phyloP scores from a whole-genome alignment of 345 rosid genomes.

The Camelina hispida region DNA sequence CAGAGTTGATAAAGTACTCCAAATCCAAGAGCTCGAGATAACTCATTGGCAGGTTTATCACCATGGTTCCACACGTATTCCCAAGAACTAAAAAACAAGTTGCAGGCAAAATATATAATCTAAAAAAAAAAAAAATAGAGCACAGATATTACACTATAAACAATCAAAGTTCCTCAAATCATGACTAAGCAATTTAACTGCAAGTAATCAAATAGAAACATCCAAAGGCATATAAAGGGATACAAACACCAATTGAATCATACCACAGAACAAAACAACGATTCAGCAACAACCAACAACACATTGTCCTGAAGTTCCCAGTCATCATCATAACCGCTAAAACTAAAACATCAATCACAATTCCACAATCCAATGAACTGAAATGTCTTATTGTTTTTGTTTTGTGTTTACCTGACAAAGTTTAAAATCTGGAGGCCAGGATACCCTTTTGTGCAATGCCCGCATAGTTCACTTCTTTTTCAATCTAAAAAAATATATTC shows the following conservation, averaged over 20 bases:
- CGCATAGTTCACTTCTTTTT: slow-evolving; percentile 58
- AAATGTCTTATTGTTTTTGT: neutral
- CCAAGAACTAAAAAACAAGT: neutral
- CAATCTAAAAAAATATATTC: slow-evolving; percentile 4
- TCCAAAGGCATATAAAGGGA: neutral
- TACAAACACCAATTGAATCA: slow-evolving; percentile 1
- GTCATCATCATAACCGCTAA: neutral
- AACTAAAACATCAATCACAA: neutral
- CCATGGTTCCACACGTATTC: slow-evolving; percentile 16
- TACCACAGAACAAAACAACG: neutral
- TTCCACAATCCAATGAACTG: slow-evolving; percentile 16
- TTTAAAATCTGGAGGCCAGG: slow-evolving; percentile 92
- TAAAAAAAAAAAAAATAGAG: neutral
- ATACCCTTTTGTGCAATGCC: slow-evolving; percentile 74
- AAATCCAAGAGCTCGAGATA: slow-evolving; percentile 26
- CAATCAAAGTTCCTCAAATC: slow-evolving; percentile 17
- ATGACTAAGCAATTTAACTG: slow-evolving; percentile 13
- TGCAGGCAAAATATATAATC: neutral
- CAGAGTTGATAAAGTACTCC: neutral
- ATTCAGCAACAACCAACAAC: neutral
- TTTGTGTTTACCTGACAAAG: slow-evolving; percentile 88
- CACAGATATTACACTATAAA: neutral
- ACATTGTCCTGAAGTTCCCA: neutral
- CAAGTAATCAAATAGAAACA: neutral
- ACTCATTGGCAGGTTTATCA: slow-evolving; percentile 10